Conservation (phyloP, 163 green algal genomes). For the Volvox carteri region DNA sequence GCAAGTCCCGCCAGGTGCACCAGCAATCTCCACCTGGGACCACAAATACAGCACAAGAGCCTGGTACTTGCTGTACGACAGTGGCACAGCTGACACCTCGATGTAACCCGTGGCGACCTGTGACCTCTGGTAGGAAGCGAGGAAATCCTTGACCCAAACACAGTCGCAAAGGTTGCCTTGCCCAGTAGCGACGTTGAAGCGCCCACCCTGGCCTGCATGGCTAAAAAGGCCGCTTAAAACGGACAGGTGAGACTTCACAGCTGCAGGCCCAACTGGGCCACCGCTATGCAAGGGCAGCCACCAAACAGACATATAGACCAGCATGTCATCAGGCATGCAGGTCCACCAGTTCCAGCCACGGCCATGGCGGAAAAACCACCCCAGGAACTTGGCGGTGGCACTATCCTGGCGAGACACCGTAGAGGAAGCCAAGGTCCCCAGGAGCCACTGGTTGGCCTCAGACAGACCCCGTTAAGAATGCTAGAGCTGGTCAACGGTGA, state of each 20-base stretch:
- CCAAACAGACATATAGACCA: background rate
- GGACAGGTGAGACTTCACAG: background rate
- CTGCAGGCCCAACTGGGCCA: too few species aligned
- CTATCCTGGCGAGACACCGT: too few species aligned
- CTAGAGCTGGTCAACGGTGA: too few species aligned
- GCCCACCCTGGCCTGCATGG: background rate
- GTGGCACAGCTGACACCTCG: background rate
- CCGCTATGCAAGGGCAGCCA: background rate
- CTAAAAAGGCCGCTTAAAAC: background rate
- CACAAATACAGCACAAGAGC: background rate
- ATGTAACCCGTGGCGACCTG: too few species aligned
- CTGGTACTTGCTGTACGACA: background rate
- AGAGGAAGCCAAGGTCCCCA: too few species aligned
- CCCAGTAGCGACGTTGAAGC: background rate
- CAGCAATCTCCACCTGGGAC: too few species aligned
- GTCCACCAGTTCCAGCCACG: too few species aligned
- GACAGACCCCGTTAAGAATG: too few species aligned
- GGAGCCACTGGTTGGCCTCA: too few species aligned
- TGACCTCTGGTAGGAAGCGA: background rate
- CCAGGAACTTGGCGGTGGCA: too few species aligned
- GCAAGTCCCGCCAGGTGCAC: too few species aligned
- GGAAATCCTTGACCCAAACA: background rate
- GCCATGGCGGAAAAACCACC: too few species aligned
- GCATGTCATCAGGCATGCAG: background rate
- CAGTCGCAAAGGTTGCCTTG: background rate